Percentiles rank a stretch among this genome's conserved stretches.
phyloP scores from a whole-genome alignment of 805 yeast species.

The Brettanomyces sp. region DNA sequence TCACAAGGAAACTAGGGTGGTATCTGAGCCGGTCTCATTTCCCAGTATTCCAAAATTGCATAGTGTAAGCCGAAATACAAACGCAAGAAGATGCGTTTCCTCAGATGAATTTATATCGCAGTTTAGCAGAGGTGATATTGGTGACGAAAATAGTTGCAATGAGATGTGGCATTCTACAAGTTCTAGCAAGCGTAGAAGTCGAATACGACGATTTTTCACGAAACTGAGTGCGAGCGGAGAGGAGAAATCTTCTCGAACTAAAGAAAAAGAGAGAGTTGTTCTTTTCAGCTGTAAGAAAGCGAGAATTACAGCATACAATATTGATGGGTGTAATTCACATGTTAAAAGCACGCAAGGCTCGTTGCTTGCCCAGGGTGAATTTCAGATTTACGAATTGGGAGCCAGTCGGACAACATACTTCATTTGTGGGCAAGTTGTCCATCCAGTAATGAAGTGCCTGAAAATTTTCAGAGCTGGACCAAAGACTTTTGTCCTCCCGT shows the following conservation, averaged over 20 bases:
- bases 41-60: too few relatives aligned
- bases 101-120: too few relatives aligned
- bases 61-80: too few relatives aligned
- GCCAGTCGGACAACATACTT: conserved; percentile 46
- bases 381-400: conserved; percentile 51
- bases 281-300: conserved; percentile 3
- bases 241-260: not conserved
- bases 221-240: not conserved
- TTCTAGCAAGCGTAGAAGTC: not conserved
- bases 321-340: not conserved
- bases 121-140: too few relatives aligned
- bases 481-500: conserved; percentile 48
- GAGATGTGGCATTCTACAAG: too few relatives aligned
- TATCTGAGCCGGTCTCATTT: too few relatives aligned
- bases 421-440: conserved; percentile 60
- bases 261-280: conserved; percentile 3
- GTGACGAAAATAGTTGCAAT: too few relatives aligned
- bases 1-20: too few relatives aligned
- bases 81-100: too few relatives aligned
- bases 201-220: not conserved
- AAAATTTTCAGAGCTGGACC: conserved; percentile 42
- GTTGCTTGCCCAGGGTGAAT: conserved; percentile 49
- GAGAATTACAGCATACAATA: conserved; percentile 2
- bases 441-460: conserved; percentile 62
- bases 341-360: conserved; percentile 26